Evolutionary conservation across 441 rosid genomes (phyloP).

Genomic region (Croton laevigatus): DNA sequence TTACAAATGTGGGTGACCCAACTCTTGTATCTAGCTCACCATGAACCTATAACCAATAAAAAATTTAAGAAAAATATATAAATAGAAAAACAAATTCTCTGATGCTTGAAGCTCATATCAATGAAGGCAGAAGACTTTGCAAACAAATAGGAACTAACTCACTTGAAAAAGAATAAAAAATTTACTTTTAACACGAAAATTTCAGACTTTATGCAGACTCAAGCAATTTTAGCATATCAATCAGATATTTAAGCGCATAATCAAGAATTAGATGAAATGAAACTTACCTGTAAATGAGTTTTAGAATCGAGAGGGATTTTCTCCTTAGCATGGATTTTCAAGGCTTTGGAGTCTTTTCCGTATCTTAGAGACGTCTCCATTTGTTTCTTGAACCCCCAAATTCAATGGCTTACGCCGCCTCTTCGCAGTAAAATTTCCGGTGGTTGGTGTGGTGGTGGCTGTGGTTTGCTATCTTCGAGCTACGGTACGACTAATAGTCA

Average conservation of each 20-base stretch:
- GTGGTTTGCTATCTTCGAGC: conserved; percentile 2
- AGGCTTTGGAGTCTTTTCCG: conserved; percentile 55
- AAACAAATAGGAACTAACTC: background rate
- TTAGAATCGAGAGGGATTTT: conserved; percentile 54
- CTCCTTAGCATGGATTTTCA: conserved; percentile 90
- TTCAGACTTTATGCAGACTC: background rate
- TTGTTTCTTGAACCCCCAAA: background rate
- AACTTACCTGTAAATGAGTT: conserved; percentile 70
- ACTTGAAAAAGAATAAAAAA: background rate
- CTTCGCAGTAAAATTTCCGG: background rate
- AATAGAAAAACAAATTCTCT: too few relatives aligned
- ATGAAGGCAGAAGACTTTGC: background rate
- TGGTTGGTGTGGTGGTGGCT: background rate
- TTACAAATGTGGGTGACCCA: conserved; percentile 54
- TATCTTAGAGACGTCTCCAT: conserved; percentile 92
- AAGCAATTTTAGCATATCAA: background rate
- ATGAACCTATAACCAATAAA: conserved; percentile 48
- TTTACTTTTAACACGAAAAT: background rate
- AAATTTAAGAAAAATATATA: too few relatives aligned
- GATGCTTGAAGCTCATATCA: background rate
- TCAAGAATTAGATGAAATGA: background rate
- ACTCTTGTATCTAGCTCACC: conserved; percentile 83
- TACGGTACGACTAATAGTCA: background rate
- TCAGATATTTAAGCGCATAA: background rate
- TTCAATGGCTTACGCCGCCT: background rate